Conservation (phyloP, 441 rosid genomes). For the Theobroma grandiflorum region DNA sequence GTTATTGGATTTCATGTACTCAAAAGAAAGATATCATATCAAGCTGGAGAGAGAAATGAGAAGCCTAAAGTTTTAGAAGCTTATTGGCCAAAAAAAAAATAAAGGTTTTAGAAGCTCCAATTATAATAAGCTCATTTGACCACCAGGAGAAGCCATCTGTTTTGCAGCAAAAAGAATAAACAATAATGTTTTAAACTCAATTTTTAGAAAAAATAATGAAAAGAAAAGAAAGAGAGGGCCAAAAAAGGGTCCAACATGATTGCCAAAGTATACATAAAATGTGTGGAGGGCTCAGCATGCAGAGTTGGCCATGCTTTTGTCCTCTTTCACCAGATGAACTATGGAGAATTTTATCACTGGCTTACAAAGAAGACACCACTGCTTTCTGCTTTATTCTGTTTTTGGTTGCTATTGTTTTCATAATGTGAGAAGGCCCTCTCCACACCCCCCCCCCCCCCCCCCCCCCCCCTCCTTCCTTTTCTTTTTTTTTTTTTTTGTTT, state of each 20-base stretch:
- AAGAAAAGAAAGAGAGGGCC: constrained; percentile 9
- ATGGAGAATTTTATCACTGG: constrained; percentile 9
- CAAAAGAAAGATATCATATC: no score
- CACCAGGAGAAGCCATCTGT: not conserved
- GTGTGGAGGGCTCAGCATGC: constrained; percentile 36
- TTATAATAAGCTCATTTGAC: not conserved
- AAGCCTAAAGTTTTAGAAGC: not conserved
- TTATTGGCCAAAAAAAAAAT: no score
- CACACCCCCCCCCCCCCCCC: no score
- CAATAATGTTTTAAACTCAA: constrained; percentile 7
- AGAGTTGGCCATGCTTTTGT: constrained; percentile 31
- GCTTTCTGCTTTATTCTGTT: constrained; percentile 22
- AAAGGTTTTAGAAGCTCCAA: not conserved
- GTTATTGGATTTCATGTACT: no score
- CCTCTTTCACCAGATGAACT: not conserved
- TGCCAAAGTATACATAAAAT: constrained; percentile 21
- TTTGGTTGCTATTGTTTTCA: no score
- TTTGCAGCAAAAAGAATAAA: constrained; percentile 39
- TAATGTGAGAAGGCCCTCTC: not conserved
- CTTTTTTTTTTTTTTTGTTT: no score
- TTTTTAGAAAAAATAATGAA: not conserved
- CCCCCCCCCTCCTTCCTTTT: no score
- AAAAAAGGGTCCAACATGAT: constrained; percentile 31
- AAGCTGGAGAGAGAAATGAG: not conserved
- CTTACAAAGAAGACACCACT: constrained; percentile 1